phyloP scores from a whole-genome alignment of 305 asterid genomes.

The Fraxinus ornus region DNA sequence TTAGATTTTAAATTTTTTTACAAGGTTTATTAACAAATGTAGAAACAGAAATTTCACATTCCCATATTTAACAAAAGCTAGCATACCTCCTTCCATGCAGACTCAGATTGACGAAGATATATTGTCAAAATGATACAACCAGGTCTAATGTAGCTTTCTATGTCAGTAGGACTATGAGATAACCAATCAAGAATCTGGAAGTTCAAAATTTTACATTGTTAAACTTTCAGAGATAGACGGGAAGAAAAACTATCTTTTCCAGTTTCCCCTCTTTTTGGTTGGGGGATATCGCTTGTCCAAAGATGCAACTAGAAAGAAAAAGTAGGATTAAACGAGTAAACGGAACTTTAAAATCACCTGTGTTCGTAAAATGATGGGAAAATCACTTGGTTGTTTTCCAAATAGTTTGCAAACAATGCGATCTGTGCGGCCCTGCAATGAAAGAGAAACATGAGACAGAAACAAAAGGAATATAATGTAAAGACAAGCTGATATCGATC shows the following conservation, averaged over 20 bases:
- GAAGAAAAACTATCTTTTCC: neutral
- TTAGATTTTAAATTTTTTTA: conserved; percentile 16
- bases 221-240: conserved; percentile 21
- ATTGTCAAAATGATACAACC: conserved; percentile 75
- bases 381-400: conserved; percentile 76
- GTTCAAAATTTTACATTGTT: conserved; percentile 25
- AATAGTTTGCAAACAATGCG: conserved; percentile 84
- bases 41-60: neutral
- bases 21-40: conserved; percentile 7
- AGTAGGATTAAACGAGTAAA: neutral
- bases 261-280: neutral
- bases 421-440: conserved; percentile 67
- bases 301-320: neutral
- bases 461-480: neutral
- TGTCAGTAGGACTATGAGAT: conserved; percentile 74
- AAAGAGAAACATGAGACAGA: neutral
- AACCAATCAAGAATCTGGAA: conserved; percentile 84
- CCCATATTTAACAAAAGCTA: neutral
- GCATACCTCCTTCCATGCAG: conserved; percentile 81
- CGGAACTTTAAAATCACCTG: conserved; percentile 46
- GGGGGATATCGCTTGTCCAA: neutral
- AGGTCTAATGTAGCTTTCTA: conserved; percentile 84
- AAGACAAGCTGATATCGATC: neutral
- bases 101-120: conserved; percentile 61
- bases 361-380: conserved; percentile 63